Base-by-base conservation (phyloP, 2,329 filamentous ascomycete genomes). In the Colletotrichum tofieldiae region DNA sequence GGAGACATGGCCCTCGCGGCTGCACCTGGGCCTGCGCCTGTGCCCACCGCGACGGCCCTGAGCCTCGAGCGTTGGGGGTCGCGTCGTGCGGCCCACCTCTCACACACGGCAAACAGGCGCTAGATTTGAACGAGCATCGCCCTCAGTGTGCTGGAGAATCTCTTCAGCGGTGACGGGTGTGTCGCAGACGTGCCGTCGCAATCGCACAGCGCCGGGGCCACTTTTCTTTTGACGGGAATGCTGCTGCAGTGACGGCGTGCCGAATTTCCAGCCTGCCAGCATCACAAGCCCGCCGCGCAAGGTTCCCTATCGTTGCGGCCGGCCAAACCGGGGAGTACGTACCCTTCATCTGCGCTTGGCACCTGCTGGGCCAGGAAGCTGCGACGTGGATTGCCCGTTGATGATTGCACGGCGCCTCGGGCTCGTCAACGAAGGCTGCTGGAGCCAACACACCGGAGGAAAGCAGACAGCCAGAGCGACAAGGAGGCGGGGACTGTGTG, bases 61-160 rank as follows among this genome's bases (percentile, higher is more conserved):
- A 61, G 43, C 29, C 9, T n/a, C 29, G 37, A 23, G 43, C 35
- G 59, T 49, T 26, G n/a, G 45, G 64, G 56, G 47, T 64, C 35
- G 41, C 59, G 52, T 55, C 58, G 29, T 60, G 65, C 41, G 69
- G 59, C 54, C 65, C 65, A 72, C 69, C 70, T 68, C 52, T 56
- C n/a, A 51, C 64, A 58, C 56, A 32, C 29, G 6, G 29, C 23
- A 71, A 60, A 51, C 35, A 54, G 56, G 37, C 70, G 70, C 70
- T 72, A 72, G 56, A 47, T 47, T 58, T 11, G 54, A 54, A 60
- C 39, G 35, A 61, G 60, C 51, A 65, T 58, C n/a, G 55, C 37
- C 55, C 18, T 41, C 14, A 0, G 14, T 26, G 35, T 63, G n/a
- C 51, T 63, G 45, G 35, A 63, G 60, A 63, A 52, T 41, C 45